These are phyloP conservation scores for Adenanthera pavonina DNA, from an alignment of 306 rosid species.

Conservation along the genomic window DNA sequence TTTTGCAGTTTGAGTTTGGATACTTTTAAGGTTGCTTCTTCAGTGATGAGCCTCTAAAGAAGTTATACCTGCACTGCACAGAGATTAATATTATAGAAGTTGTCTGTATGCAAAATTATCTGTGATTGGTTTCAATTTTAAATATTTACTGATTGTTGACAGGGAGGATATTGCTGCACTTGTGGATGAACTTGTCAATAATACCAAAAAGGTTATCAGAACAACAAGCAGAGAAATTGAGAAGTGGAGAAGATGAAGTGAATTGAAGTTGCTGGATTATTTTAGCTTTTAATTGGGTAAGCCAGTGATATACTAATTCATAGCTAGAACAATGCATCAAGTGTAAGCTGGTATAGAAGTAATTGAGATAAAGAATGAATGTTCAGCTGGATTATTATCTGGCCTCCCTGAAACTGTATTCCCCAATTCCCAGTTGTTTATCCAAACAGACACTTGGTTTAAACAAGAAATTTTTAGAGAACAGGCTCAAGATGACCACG, in stretches of 20 bases:
- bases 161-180: slow-evolving; percentile 77
- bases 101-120: background rate
- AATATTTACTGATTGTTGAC: slow-evolving; percentile 28
- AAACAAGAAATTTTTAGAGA: background rate
- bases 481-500: background rate
- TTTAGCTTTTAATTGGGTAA: background rate
- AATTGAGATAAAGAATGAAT: slow-evolving; percentile 7
- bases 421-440: background rate
- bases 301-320: background rate
- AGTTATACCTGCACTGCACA: background rate
- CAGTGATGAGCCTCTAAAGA: no score
- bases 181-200: slow-evolving; percentile 71
- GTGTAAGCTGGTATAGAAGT: background rate
- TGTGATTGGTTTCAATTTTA: slow-evolving; percentile 25
- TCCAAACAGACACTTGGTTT: background rate
- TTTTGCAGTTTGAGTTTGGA: background rate
- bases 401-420: background rate
- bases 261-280: slow-evolving; percentile 18
- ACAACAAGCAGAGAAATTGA: slow-evolving; percentile 76
- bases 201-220: slow-evolving; percentile 67
- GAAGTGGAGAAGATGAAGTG: slow-evolving; percentile 72
- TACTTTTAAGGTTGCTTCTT: background rate
- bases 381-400: slow-evolving; percentile 1
- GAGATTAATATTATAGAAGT: background rate
- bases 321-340: slow-evolving; percentile 17